A percentile compares a stretch with the other conserved stretches of the same genome.
phyloP scores from a whole-genome alignment of 768 basidiomycete species.

The Boletus sp. region DNA sequence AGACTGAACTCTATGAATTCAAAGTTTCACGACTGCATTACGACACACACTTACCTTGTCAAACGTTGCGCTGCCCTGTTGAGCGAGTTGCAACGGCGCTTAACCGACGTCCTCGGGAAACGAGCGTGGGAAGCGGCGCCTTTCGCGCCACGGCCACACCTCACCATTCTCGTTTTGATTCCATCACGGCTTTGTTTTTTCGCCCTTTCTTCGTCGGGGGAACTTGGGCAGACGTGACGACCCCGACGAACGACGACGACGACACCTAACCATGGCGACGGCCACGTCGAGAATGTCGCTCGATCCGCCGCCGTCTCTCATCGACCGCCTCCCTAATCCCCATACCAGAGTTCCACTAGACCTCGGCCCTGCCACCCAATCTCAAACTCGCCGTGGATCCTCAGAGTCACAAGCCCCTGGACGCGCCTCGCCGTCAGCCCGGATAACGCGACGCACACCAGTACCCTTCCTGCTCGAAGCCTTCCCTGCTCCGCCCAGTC shows the following conservation, averaged over 20 bases:
- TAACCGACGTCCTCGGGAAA: slow-evolving; percentile 17
- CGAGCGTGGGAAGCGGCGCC: slow-evolving; percentile 23
- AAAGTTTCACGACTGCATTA: not conserved
- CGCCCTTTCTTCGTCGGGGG: slow-evolving; percentile 14
- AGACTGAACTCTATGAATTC: not conserved
- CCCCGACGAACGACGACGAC: slow-evolving; percentile 7
- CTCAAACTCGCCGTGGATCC: slow-evolving; percentile 21
- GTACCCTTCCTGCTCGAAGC: slow-evolving; percentile 37
- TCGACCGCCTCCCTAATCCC: slow-evolving; percentile 17
- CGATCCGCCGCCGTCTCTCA: slow-evolving; percentile 6
- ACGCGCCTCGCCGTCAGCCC: slow-evolving; percentile 23
- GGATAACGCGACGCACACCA: slow-evolving; percentile 29
- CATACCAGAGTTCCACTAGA: slow-evolving; percentile 13
- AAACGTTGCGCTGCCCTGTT: not conserved
- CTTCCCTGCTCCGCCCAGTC: slow-evolving; percentile 36
- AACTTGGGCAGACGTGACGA: slow-evolving; percentile 11
- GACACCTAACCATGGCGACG: slow-evolving; percentile 12
- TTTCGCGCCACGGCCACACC: slow-evolving; percentile 13
- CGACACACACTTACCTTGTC: slow-evolving; percentile 8
- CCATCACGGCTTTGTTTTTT: slow-evolving; percentile 19
- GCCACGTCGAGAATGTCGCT: slow-evolving; percentile 17
- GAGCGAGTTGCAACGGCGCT: slow-evolving; percentile 7
- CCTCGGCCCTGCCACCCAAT: slow-evolving; percentile 1
- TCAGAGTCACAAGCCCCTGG: slow-evolving; percentile 25
- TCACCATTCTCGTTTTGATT: slow-evolving; percentile 12